Percentiles rank a stretch among this genome's conserved stretches.
Evolutionary conservation across 352 stramenopile species (phyloP).

Genomic region (Phytophthora meadii): DNA sequence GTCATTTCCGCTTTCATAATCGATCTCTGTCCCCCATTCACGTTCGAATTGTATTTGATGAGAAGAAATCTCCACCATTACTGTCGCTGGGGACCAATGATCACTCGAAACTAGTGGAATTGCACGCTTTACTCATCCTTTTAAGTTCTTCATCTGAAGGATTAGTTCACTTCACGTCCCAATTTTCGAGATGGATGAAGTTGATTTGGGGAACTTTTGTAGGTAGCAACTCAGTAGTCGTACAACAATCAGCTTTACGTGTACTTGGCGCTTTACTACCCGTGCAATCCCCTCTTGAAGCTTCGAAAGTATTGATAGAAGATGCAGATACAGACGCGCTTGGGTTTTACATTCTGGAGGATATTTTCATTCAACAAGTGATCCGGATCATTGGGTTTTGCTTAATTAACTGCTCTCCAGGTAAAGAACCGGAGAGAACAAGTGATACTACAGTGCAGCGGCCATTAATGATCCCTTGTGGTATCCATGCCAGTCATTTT

Average conservation of each 20-base stretch:
- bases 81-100: background rate
- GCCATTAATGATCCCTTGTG: slow-evolving; percentile 35
- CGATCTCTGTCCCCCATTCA: slow-evolving; percentile 92
- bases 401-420: slow-evolving; percentile 32
- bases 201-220: slow-evolving; percentile 63
- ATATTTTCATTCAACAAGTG: slow-evolving; percentile 55
- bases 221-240: slow-evolving; percentile 42
- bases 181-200: slow-evolving; percentile 56
- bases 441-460: slow-evolving; percentile 25
- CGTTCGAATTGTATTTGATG: slow-evolving; percentile 91
- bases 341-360: slow-evolving; percentile 35
- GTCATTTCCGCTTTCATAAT: slow-evolving; percentile 91
- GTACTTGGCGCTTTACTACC: slow-evolving; percentile 56
- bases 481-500: slow-evolving; percentile 44
- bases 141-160: slow-evolving; percentile 64
- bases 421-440: background rate
- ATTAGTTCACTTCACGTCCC: slow-evolving; percentile 39
- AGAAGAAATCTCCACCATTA: slow-evolving; percentile 44
- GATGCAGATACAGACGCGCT: background rate
- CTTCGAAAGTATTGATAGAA: slow-evolving; percentile 29
- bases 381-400: slow-evolving; percentile 58
- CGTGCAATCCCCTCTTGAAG: slow-evolving; percentile 36
- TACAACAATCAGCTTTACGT: slow-evolving; percentile 77
- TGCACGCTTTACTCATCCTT: slow-evolving; percentile 51
- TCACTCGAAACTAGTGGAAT: slow-evolving; percentile 36